Conservation (phyloP, 306 rosid genomes). For the Elaeagnus macrophylla region DNA sequence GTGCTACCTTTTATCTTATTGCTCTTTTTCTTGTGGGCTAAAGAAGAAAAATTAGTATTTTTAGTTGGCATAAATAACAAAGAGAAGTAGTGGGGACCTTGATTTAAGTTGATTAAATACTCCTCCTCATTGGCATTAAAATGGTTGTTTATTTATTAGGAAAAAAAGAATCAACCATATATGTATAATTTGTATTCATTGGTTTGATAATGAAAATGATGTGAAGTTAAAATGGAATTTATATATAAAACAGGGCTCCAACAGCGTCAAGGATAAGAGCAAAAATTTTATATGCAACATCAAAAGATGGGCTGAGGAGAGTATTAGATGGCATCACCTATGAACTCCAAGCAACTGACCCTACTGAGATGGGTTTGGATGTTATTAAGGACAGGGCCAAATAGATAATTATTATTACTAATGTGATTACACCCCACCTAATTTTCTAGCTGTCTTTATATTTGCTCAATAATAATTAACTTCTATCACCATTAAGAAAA, state of each 20-base stretch:
- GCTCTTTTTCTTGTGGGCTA: no score
- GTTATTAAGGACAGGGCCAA: conserved; percentile 55
- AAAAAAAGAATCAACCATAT: neutral
- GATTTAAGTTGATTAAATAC: no score
- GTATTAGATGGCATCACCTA: conserved; percentile 85
- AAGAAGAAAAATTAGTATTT: no score
- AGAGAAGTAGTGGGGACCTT: no score
- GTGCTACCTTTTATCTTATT: no score
- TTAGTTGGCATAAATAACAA: no score
- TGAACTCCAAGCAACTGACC: conserved; percentile 93
- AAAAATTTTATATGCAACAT: conserved; percentile 89
- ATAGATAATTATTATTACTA: conserved; percentile 12
- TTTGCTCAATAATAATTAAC: no score
- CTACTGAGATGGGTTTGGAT: conserved; percentile 95
- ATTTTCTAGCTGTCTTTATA: no score
- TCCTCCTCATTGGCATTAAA: no score
- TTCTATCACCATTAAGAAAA: no score
- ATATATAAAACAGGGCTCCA: conserved; percentile 55
- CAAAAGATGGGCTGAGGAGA: conserved; percentile 88
- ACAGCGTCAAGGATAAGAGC: conserved; percentile 93
- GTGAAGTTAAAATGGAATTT: neutral
- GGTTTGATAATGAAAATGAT: neutral
- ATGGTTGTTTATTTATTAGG: no score
- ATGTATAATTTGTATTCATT: neutral
- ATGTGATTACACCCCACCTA: no score